phyloP scores from a whole-genome alignment of 495 filamentous ascomycete species.

The Parachaetomium inaequale region DNA sequence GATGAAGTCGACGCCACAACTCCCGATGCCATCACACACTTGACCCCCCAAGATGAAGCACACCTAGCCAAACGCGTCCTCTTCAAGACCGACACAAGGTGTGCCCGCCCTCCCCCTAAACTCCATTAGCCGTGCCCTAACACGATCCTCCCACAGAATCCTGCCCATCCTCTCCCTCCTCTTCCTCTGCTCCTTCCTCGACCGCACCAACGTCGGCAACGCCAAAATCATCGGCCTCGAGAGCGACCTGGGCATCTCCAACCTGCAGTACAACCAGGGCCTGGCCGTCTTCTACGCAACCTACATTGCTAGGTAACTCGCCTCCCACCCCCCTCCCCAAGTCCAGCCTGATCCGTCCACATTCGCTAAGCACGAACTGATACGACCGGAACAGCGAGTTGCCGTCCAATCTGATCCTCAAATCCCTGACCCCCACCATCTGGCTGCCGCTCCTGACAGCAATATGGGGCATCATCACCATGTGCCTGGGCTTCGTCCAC shows the following conservation, averaged over 20 bases:
- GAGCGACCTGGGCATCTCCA: constrained; percentile 58
- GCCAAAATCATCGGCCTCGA: constrained; percentile 72
- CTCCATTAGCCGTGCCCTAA: neutral
- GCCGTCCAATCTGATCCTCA: constrained; percentile 79
- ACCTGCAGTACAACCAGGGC: constrained; percentile 66
- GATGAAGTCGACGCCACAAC: neutral
- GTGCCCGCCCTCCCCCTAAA: neutral
- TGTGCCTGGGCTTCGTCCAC: constrained; percentile 70
- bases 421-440: constrained; percentile 60
- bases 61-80: neutral
- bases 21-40: neutral
- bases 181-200: constrained; percentile 63
- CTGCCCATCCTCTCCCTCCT: constrained; percentile 48
- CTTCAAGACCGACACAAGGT: constrained; percentile 1
- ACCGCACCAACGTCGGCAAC: constrained; percentile 79
- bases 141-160: constrained; percentile 30
- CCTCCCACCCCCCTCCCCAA: constrained; percentile 22
- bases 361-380: too few species aligned
- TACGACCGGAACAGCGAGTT: constrained; percentile 56
- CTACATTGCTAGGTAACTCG: constrained; percentile 39
- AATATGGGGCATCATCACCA: constrained; percentile 54
- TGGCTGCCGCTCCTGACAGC: constrained; percentile 57
- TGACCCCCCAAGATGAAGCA: neutral
- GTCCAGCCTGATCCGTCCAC: neutral
- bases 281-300: constrained; percentile 55